Base-by-base conservation (phyloP, 306 rosid species). In the Fragaria iinumae region DNA sequence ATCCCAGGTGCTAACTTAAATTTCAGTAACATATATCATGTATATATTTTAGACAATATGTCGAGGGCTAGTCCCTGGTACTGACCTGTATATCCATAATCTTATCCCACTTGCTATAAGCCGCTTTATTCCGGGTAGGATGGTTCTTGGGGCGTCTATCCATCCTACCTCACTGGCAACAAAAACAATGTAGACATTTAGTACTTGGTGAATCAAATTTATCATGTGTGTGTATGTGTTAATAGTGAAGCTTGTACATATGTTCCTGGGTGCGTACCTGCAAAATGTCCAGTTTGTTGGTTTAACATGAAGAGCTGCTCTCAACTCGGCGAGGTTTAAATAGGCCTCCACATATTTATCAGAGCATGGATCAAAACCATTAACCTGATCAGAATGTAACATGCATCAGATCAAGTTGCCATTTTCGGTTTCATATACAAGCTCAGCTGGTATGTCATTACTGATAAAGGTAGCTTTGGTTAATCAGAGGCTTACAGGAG, bases 241-340 rank as follows among this genome's bases (percentile, higher is more conserved):
- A 29, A 29, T 6, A 1, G 49, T 45, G 49, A 45, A 45, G 14
- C 49, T 48, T 13, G 86, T 89, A 89, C 21, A 21, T 56, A n/a
- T 21, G 63, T 23, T 56, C 53, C 53, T 10, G 8, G 55, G 55
- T 49, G n/a, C n/a, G 8, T 59, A 25, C 65, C 65, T 25, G 65
- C 65, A 59, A 59, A 13, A 2, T 59, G 65, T 21, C 65, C 65
- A 59, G n/a, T 79, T 36, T 25, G 80, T 50, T 71, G 85, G 29
- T 72, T 80, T 79, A 29, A 67, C 89, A 77, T 87, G 90, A 67
- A 89, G 81, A 66, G 93, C 89, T 69, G 59, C 71, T 83, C 84
- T 90, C 16, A 89, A 90, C 80, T 59, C 65, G 2, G 27, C 12
- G 34, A 59, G 65, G 27, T 59, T 59, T 59, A 59, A 7, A 25